Conservation (phyloP, 352 stramenopile genomes). For the Blastocystis hominis region DNA sequence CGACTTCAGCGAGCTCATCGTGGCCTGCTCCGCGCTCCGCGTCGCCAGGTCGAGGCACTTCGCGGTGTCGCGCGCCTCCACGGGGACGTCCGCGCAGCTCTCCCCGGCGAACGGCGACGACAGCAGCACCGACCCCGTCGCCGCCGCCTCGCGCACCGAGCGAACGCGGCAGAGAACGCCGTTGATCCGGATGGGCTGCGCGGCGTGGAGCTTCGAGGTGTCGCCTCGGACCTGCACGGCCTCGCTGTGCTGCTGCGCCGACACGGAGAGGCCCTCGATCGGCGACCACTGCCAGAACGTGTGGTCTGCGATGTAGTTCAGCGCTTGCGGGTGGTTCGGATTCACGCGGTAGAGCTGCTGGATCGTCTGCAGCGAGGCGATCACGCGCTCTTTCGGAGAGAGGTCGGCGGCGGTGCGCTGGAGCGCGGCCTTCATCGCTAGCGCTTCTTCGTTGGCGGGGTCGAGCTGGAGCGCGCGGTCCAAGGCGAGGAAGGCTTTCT, state of each 20-base stretch:
- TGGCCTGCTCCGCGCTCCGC: background rate
- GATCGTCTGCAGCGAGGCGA: conserved; percentile 26
- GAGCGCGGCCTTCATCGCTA: conserved; percentile 34
- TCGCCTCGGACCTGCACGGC: background rate
- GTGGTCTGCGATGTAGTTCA: conserved; percentile 47
- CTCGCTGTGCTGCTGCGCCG: background rate
- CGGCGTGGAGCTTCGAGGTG: background rate
- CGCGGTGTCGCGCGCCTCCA: conserved; percentile 12
- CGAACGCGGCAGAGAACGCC: background rate
- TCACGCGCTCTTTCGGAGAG: background rate
- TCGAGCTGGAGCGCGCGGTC: conserved; percentile 36
- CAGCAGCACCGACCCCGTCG: background rate
- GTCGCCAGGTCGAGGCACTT: background rate
- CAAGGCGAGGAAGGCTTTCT: conserved; percentile 24
- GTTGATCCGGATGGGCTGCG: conserved; percentile 17
- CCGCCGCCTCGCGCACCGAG: background rate
- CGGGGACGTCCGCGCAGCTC: background rate
- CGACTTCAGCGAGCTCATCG: background rate
- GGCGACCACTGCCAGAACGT: conserved; percentile 10
- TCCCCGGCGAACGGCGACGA: background rate
- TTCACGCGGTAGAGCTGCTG: conserved; percentile 28
- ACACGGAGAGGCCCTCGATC: background rate
- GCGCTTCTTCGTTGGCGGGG: conserved; percentile 14
- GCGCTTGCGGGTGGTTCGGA: background rate
- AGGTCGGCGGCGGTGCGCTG: background rate